Percentiles rank a stretch among this genome's conserved stretches.
Conservation (phyloP, 257 asterid genomes). For the Fraxinus pennsylvanica region DNA sequence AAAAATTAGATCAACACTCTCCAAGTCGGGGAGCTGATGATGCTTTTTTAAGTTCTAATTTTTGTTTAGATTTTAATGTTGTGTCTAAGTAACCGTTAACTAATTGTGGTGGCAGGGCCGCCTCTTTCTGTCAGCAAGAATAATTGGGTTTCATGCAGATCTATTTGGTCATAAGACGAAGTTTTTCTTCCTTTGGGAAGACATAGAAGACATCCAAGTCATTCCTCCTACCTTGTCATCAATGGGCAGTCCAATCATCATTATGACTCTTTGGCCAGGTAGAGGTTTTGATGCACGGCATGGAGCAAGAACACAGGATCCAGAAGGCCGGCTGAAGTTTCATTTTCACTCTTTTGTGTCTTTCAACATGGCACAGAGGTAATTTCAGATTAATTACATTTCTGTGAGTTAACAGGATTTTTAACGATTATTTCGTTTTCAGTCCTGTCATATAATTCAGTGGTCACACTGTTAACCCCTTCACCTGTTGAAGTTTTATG, state of each 20-base stretch:
- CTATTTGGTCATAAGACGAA: constrained; percentile 92
- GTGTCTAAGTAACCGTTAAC: constrained; percentile 18
- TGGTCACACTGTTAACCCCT: background rate
- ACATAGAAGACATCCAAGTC: constrained; percentile 87
- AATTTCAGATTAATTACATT: constrained; percentile 21
- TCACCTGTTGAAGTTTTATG: background rate
- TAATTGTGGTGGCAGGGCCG: constrained; percentile 74
- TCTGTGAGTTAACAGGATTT: background rate
- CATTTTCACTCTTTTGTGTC: constrained; percentile 96
- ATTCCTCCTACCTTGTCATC: constrained; percentile 91
- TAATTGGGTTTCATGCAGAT: constrained; percentile 97
- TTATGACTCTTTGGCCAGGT: constrained; percentile 79
- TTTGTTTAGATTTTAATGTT: constrained; percentile 20
- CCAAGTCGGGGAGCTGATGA: constrained; percentile 7
- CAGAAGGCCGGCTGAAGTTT: constrained; percentile 84
- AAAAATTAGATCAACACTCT: constrained; percentile 1
- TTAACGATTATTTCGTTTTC: background rate
- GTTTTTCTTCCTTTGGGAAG: constrained; percentile 98
- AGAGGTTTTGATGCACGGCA: constrained; percentile 90
- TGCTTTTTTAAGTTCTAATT: constrained; percentile 19
- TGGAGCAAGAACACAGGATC: constrained; percentile 91
- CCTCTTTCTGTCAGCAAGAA: constrained; percentile 91
- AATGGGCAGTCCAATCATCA: constrained; percentile 91
- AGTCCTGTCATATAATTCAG: background rate
- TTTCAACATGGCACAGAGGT: constrained; percentile 86